These are phyloP conservation scores for Plasmopara muralis DNA, from an alignment of 352 stramenopile genomes.

Conservation along the genomic window DNA sequence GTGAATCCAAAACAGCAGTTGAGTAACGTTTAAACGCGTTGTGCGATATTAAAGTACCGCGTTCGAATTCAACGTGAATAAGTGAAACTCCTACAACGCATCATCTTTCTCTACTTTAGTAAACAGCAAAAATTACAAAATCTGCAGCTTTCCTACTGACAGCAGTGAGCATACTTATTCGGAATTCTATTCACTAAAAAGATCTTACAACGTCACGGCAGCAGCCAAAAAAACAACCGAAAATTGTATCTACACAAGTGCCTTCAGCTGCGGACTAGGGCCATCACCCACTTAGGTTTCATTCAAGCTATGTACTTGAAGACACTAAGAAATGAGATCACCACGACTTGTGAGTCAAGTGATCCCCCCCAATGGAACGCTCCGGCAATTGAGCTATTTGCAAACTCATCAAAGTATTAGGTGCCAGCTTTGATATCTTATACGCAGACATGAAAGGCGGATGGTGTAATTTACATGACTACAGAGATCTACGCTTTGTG, in stretches of 20 bases:
- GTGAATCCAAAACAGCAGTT: not conserved
- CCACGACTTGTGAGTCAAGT: not conserved
- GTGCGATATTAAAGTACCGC: slow-evolving; percentile 1
- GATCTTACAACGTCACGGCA: not conserved
- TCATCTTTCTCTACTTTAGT: not conserved
- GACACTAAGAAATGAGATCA: not conserved
- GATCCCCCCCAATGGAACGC: not conserved
- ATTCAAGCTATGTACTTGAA: slow-evolving; percentile 2
- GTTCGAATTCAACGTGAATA: not conserved
- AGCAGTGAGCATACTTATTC: not conserved
- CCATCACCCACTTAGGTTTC: not conserved
- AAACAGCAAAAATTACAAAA: not conserved
- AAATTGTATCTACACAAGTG: slow-evolving; percentile 1
- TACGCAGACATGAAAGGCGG: not conserved
- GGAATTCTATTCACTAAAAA: not conserved
- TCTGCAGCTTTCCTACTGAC: not conserved
- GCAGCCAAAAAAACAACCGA: not conserved
- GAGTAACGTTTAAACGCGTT: not conserved
- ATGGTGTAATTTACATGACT: not conserved
- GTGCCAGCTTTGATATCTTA: not conserved
- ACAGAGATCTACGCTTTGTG: not conserved
- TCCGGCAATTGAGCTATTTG: not conserved
- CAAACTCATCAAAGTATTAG: not conserved
- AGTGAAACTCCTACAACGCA: not conserved
- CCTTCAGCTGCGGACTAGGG: not conserved